Evolutionary conservation across 1,284 basidiomycete genomes (phyloP), one percentile per base, ranked within the genome.

Genomic region (Pterulicium gracile): DNA sequence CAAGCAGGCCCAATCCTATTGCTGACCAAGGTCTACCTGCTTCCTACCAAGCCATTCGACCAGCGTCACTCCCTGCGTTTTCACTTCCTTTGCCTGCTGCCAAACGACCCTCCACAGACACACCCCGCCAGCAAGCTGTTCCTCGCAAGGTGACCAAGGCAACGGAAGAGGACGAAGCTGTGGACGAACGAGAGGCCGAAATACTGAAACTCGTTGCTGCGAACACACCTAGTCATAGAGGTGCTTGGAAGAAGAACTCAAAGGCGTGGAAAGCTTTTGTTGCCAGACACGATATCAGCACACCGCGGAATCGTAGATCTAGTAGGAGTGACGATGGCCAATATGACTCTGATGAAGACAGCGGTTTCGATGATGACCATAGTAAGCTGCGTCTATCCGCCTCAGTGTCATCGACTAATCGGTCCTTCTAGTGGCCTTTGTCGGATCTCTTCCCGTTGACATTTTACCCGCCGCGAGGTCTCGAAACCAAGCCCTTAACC

Each of bases 141-240:
- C 44, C 14, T 47, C 47, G 35, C 15, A 23, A 7, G 17, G 41
- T 10, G 21, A 20, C 10, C 24, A 3, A 7, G 43, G 12, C 21
- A 32, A 12, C 17, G 12, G 19, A 3, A 13, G 47, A 53, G 20
- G 50, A 48, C 7, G 50, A 50, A n/a, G 51, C 53, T 47, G 43
- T 47, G n/a, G 69, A 74, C 50, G 59, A 70, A 46, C 70, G 69
- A 40, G 77, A 82, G 52, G 68, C 65, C 24, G 73, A 77, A 50
- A 66, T 86, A 32, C 52, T 75, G 52, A 72, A 70, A 52, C 64
- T 84, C 19, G 73, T 85, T 13, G 81, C 78, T 3, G 82, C 80
- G 23, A 68, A 75, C 59, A 75, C 68, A 18, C 80, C 83, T 0
- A 86, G 79, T 53, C 84, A 87, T 57, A 69, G 81, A 48, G 73